Percentiles rank a stretch among this genome's conserved stretches.
Evolutionary conservation across 2,329 filamentous ascomycete species (phyloP).

Genomic region (Camptophora hylomeconis): DNA sequence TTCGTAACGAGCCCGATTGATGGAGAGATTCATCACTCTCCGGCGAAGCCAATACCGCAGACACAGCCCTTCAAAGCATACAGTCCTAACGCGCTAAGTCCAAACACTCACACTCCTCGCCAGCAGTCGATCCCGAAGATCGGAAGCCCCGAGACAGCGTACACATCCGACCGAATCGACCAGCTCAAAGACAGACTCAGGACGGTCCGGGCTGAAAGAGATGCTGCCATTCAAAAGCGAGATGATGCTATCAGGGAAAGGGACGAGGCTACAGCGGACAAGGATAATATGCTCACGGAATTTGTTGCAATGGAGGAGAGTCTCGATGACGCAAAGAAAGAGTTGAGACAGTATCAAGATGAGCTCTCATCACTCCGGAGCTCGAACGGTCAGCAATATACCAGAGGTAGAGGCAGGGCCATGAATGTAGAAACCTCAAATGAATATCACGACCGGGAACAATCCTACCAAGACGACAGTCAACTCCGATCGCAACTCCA

Average conservation of each 20-base stretch:
- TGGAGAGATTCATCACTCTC: too few species aligned
- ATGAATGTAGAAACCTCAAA: neutral
- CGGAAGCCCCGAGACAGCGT: too few species aligned
- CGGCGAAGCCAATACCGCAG: too few species aligned
- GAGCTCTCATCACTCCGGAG: neutral
- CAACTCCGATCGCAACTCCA: too few species aligned
- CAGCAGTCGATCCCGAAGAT: too few species aligned
- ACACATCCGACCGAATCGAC: too few species aligned
- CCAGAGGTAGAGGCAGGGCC: neutral
- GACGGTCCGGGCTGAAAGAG: neutral
- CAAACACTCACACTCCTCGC: too few species aligned
- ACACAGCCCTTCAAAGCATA: too few species aligned
- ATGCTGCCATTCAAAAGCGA: too few species aligned
- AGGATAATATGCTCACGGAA: neutral
- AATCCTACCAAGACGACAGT: neutral
- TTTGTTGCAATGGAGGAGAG: neutral
- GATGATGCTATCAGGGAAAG: too few species aligned
- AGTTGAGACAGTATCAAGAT: neutral
- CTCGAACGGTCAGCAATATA: constrained; percentile 1
- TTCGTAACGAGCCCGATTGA: neutral
- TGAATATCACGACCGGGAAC: neutral
- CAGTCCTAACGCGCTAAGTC: too few species aligned
- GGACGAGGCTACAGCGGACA: neutral
- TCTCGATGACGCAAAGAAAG: neutral
- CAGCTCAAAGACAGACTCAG: too few species aligned